Evolutionary conservation across 2,329 filamentous ascomycete genomes (phyloP).

Genomic region (Talaromyces sp.): DNA sequence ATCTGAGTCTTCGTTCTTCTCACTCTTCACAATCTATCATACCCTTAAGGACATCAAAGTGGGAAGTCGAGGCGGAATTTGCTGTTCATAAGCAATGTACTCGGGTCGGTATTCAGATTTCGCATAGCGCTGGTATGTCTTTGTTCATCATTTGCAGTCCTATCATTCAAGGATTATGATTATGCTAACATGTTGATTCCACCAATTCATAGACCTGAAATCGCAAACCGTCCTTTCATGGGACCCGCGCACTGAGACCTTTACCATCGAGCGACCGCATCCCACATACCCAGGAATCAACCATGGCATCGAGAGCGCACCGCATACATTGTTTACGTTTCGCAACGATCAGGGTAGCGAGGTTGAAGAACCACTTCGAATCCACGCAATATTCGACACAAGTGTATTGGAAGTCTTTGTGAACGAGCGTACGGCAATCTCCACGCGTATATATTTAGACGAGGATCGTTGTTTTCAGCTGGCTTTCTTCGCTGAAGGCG

Average conservation of each 20-base stretch:
- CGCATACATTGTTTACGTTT: background rate
- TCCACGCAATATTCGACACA: background rate
- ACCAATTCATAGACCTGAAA: background rate
- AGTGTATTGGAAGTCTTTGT: background rate
- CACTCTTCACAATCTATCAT: background rate
- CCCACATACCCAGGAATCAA: background rate
- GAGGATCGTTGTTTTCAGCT: background rate
- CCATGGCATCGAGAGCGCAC: background rate
- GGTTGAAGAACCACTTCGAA: background rate
- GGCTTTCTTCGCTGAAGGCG: background rate
- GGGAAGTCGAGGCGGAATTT: background rate
- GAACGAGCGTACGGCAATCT: background rate
- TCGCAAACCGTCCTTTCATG: background rate
- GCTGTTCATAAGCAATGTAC: background rate
- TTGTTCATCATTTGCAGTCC: background rate
- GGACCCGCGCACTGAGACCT: background rate
- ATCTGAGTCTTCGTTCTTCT: background rate
- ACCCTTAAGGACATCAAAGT: background rate
- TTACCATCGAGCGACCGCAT: background rate
- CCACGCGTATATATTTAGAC: background rate
- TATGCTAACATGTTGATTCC: background rate
- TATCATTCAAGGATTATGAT: background rate
- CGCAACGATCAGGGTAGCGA: background rate
- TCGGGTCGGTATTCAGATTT: background rate
- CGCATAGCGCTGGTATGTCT: background rate